phyloP scores from a whole-genome alignment of 257 asterid species.

The Fraxinus americana region DNA sequence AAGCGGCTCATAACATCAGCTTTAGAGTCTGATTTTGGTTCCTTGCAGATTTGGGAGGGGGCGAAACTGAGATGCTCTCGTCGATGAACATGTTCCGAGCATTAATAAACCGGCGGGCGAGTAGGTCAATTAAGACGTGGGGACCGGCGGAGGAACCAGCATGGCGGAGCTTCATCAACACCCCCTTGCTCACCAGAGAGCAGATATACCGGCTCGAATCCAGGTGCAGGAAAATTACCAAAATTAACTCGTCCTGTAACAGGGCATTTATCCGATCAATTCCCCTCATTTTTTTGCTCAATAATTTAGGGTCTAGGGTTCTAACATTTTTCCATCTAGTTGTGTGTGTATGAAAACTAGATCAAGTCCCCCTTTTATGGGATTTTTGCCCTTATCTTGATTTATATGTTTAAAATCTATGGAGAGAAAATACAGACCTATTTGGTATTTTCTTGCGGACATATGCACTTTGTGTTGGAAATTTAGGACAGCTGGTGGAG shows the following conservation, averaged over 20 bases:
- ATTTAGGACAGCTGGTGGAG: background rate
- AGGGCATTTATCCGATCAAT: constrained; percentile 55
- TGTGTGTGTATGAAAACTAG: background rate
- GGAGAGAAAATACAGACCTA: background rate
- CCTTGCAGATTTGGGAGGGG: constrained; percentile 22
- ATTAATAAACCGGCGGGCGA: constrained; percentile 54
- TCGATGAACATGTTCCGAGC: constrained; percentile 50
- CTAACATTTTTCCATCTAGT: background rate
- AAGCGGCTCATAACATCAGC: too few relatives aligned
- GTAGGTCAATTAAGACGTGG: constrained; percentile 48
- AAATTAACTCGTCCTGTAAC: constrained; percentile 66
- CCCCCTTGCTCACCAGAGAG: constrained; percentile 78
- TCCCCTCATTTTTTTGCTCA: constrained; percentile 48
- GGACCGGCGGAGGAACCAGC: constrained; percentile 73
- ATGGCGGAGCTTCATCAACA: constrained; percentile 76
- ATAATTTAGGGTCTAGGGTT: background rate
- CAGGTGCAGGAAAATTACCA: constrained; percentile 55
- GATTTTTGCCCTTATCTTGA: background rate
- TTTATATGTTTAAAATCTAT: background rate
- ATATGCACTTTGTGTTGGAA: background rate
- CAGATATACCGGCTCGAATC: constrained; percentile 66
- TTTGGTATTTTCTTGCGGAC: too few relatives aligned
- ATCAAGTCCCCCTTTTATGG: background rate
- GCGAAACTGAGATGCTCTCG: constrained; percentile 56
- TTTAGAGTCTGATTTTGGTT: too few relatives aligned